Base-by-base conservation (phyloP, 495 filamentous ascomycete genomes). In the Parachaetomium inaequale region DNA sequence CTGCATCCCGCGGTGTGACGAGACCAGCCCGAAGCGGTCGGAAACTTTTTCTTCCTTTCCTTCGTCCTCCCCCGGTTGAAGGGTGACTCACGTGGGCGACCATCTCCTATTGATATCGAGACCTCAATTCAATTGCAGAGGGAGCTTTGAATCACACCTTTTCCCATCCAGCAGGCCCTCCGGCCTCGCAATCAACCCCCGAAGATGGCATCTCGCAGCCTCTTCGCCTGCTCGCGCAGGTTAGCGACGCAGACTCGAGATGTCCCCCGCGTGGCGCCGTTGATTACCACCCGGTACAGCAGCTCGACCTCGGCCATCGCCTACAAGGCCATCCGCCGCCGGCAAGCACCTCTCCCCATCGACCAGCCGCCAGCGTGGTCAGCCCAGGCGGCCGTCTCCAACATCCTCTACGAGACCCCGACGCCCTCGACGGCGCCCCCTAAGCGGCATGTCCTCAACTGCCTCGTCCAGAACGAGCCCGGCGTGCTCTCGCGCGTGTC, bases 371-470 rank as follows among this genome's bases (percentile, higher is more conserved):
- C 91, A 28, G 81, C 90, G 60, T 96, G 93, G 91, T 96, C 93
- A 57, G 92, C 94, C 29, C 91, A 93, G 50, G 91, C 94, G 25
- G 94, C 94, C 62, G 94, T 98, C 64, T 95, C 91, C 72, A 94
- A 90, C 70, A 98, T 98, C 75, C 89, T 98, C 76, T 98, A 98
- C 80, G 94, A 98, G 81, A 97, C 94, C 26, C 94, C 94, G 14
- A 80, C 90, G 12, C 88, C 91, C 14, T 92, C 92, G 3, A 78
- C 82, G 63, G 85, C 87, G 38, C 93, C 94, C 4, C 91, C 91
- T 34, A 97, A 96, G 78, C 87, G 91, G 15, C 94, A 97, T 74
- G 81, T 98, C 72, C 85, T 98, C 74, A 98, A 98, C 79, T 98
- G 94, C 76, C 86, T 98, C 57, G 94, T 98, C 64, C 94, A 98